These are phyloP conservation scores for Penicillium maclennaniae DNA, from an alignment of 495 filamentous ascomycete species.

Conservation along the genomic window DNA sequence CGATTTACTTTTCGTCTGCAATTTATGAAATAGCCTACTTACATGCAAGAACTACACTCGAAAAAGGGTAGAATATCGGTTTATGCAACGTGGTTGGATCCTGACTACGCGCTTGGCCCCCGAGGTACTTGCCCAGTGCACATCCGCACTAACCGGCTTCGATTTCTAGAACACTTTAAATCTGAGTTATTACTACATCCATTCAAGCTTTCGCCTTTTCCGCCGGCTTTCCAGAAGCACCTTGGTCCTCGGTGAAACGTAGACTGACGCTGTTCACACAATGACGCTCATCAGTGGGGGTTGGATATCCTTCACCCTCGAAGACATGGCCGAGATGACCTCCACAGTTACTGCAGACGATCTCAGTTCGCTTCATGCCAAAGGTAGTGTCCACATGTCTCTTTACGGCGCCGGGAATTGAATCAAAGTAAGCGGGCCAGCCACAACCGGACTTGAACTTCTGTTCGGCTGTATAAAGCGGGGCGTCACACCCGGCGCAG, in stretches of 20 bases:
- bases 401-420: conserved; percentile 81
- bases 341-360: conserved; percentile 88
- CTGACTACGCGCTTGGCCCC: not conserved
- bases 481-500: conserved; percentile 81
- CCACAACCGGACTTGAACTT: conserved; percentile 97
- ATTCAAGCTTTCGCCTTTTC: conserved; percentile 30
- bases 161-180: conserved; percentile 10
- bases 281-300: conserved; percentile 92
- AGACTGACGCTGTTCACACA: conserved; percentile 95
- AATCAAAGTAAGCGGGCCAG: conserved; percentile 97
- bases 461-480: conserved; percentile 83
- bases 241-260: conserved; percentile 66
- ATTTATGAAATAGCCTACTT: not conserved
- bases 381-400: conserved; percentile 69
- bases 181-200: conserved; percentile 1
- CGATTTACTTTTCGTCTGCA: not conserved
- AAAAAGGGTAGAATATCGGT: not conserved
- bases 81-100: not conserved
- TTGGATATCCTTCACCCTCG: conserved; percentile 87
- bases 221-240: conserved; percentile 24
- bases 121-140: not conserved
- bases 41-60: not conserved
- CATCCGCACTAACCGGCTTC: conserved; percentile 4
- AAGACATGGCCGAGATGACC: conserved; percentile 97
- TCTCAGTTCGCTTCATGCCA: conserved; percentile 88